Evolutionary conservation across 345 rosid genomes (phyloP).

Genomic region (Citrus reticulata): DNA sequence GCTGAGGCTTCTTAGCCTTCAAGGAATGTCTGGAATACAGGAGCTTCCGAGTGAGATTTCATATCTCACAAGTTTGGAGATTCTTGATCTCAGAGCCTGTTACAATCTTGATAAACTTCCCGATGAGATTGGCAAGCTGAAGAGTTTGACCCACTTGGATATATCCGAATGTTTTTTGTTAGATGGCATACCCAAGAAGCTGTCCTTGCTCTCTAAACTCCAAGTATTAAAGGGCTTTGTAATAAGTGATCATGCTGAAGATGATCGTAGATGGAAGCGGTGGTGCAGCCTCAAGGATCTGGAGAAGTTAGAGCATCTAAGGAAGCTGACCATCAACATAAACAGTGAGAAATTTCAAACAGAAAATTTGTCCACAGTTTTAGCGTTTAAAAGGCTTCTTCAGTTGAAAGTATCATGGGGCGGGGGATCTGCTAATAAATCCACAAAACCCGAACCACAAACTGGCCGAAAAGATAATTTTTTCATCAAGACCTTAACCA

Average conservation of each 20-base stretch:
- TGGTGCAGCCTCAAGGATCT: constrained; percentile 18
- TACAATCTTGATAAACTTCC: constrained; percentile 50
- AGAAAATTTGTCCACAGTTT: not conserved
- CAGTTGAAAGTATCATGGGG: not conserved
- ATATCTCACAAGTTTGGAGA: constrained; percentile 29
- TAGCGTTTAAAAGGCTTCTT: not conserved
- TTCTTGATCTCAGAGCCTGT: constrained; percentile 61
- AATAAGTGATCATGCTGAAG: constrained; percentile 19
- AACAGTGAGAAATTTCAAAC: not conserved
- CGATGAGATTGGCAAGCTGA: constrained; percentile 31
- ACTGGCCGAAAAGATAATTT: not conserved
- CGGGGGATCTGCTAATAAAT: not conserved
- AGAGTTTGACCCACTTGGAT: constrained; percentile 48
- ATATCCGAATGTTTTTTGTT: constrained; percentile 50
- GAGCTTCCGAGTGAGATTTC: constrained; percentile 25
- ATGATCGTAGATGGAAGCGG: not conserved
- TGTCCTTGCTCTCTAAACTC: constrained; percentile 33
- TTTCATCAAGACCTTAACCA: not conserved
- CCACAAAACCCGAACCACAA: not conserved
- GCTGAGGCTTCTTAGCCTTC: constrained; percentile 35
- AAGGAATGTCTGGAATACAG: constrained; percentile 37
- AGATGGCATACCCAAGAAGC: constrained; percentile 42
- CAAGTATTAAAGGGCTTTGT: constrained; percentile 69
- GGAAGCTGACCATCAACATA: constrained; percentile 17
- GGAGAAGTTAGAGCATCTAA: constrained; percentile 15